Conservation (phyloP, 2,329 filamentous ascomycete species). For the Paraphaeosphaeria minitans region DNA sequence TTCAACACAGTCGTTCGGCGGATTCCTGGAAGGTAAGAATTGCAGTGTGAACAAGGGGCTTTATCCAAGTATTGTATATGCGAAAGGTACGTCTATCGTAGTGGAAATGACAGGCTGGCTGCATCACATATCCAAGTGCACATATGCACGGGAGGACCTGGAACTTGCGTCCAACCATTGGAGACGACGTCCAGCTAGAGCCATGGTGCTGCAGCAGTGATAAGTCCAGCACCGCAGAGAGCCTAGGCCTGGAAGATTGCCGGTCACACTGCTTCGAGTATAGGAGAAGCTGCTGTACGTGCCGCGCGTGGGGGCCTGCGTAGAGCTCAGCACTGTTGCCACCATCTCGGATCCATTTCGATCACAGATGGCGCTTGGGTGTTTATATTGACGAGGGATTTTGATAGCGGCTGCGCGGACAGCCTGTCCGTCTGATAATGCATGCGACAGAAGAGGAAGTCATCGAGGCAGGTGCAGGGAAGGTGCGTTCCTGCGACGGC, state of each 20-base stretch:
- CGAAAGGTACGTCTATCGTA: neutral
- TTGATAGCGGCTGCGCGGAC: conserved; percentile 5
- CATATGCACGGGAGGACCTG: neutral
- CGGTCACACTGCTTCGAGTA: neutral
- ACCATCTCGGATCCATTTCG: neutral
- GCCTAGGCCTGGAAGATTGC: neutral
- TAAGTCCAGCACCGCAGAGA: neutral
- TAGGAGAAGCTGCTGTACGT: conserved; percentile 5
- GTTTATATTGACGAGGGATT: neutral
- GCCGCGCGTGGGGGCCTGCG: conserved; percentile 5
- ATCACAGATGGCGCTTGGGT: neutral
- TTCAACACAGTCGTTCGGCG: neutral
- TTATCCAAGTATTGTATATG: conserved; percentile 12
- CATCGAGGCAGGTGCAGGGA: conserved; percentile 9
- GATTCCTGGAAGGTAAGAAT: neutral
- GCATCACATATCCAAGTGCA: conserved; percentile 8
- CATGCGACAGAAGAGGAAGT: conserved; percentile 3
- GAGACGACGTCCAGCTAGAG: conserved; percentile 10
- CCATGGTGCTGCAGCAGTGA: conserved; percentile 5
- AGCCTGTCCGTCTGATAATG: neutral
- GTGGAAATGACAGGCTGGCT: conserved; percentile 9
- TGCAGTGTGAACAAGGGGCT: conserved; percentile 8
- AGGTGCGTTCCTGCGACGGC: conserved; percentile 3
- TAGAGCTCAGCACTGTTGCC: neutral
- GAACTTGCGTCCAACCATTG: conserved; percentile 2